These are phyloP conservation scores for Rubia yunnanensis DNA, from an alignment of 257 asterid genomes.

Conservation along the genomic window DNA sequence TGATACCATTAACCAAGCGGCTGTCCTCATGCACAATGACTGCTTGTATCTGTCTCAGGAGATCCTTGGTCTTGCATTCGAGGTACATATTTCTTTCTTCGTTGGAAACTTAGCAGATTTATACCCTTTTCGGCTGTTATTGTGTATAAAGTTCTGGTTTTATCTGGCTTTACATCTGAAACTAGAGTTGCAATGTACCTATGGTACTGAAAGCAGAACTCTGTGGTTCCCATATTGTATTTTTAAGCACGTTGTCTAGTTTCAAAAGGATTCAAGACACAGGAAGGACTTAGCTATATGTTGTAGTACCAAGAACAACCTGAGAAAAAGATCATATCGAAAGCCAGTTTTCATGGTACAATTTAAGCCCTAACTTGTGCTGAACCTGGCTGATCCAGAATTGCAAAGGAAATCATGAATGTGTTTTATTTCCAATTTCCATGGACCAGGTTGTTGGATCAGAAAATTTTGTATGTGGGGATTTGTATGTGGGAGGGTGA, in stretches of 20 bases:
- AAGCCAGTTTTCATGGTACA: background rate
- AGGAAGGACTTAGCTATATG: background rate
- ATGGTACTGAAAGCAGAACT: background rate
- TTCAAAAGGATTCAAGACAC: background rate
- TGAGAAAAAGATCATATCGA: background rate
- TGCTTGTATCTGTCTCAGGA: constrained; percentile 89
- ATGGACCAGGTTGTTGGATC: background rate
- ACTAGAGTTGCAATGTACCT: background rate
- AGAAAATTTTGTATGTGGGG: no score
- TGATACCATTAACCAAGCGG: constrained; percentile 83
- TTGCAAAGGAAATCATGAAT: background rate
- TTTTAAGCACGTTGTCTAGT: background rate
- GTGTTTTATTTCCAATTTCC: background rate
- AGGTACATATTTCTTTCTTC: constrained; percentile 27
- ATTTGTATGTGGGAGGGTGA: no score
- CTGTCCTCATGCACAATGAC: constrained; percentile 88
- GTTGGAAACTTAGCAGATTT: background rate
- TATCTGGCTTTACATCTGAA: background rate
- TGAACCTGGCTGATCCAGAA: background rate
- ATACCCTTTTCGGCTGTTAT: background rate
- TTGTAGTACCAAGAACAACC: background rate
- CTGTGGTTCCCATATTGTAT: background rate
- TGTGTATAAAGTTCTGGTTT: background rate
- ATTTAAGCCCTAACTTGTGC: background rate
- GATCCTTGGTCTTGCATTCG: constrained; percentile 93